Evolutionary conservation across 495 filamentous ascomycete species (phyloP).

Genomic region (Podospora anserina): DNA sequence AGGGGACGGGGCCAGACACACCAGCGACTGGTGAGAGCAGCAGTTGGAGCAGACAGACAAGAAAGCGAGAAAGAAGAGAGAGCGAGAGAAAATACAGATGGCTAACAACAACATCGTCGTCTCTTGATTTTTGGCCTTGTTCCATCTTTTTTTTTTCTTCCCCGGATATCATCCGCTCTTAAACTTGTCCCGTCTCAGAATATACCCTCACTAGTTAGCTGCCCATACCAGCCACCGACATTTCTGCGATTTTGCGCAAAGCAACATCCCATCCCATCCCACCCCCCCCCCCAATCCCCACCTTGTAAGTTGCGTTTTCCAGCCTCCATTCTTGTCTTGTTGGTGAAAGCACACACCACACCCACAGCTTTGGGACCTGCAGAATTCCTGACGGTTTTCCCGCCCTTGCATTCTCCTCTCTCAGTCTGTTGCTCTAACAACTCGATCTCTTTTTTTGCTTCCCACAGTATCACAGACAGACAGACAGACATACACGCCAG

Average conservation of each 20-base stretch:
- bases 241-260: slow-evolving; percentile 5
- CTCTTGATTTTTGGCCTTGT: background rate
- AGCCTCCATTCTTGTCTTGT: background rate
- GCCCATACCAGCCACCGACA: background rate
- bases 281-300: background rate
- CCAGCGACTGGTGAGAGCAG: background rate
- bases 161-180: background rate
- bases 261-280: background rate
- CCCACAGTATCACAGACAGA: background rate
- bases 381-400: slow-evolving; percentile 5
- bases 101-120: background rate
- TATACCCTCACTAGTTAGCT: background rate
- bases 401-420: slow-evolving; percentile 6
- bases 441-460: background rate
- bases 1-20: background rate
- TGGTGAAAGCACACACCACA: background rate
- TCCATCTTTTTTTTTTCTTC: background rate
- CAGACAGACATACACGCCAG: no score
- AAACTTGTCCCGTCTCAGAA: background rate
- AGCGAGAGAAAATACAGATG: background rate
- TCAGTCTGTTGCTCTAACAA: background rate
- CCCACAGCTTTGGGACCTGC: background rate
- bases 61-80: background rate
- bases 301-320: slow-evolving; percentile 4
- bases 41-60: background rate